These are phyloP conservation scores for Circinella minor DNA, from an alignment of 371 early-diverging fungal genomes.

Conservation along the genomic window DNA sequence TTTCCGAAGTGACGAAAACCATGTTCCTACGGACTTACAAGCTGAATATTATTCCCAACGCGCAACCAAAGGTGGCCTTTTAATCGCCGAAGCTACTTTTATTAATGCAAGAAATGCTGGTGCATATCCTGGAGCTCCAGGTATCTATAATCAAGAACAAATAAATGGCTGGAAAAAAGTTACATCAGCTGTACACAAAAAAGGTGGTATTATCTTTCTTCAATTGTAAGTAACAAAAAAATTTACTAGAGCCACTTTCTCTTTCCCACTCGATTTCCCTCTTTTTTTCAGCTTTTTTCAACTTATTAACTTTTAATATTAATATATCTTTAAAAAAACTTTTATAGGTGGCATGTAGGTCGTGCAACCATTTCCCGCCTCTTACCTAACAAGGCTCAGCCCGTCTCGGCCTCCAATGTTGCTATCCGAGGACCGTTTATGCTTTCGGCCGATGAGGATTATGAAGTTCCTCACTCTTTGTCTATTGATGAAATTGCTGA, in stretches of 20 bases:
- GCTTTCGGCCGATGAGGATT: slow-evolving; percentile 40
- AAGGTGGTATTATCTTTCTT: slow-evolving; percentile 57
- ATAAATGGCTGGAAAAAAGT: slow-evolving; percentile 61
- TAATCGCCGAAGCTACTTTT: slow-evolving; percentile 63
- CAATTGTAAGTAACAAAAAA: slow-evolving; percentile 30
- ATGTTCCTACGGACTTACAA: slow-evolving; percentile 43
- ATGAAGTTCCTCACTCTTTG: slow-evolving; percentile 24
- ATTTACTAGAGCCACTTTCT: too few relatives aligned
- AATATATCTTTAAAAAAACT: too few relatives aligned
- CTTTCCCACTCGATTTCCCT: too few relatives aligned
- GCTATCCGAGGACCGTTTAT: slow-evolving; percentile 18
- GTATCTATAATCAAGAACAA: slow-evolving; percentile 57
- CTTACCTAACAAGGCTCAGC: background rate
- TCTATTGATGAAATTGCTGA: slow-evolving; percentile 45
- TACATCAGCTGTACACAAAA: slow-evolving; percentile 61
- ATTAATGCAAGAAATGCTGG: slow-evolving; percentile 46
- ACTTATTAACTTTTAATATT: too few relatives aligned
- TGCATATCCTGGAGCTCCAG: slow-evolving; percentile 43
- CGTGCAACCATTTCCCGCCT: slow-evolving; percentile 13
- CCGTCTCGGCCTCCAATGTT: slow-evolving; percentile 26
- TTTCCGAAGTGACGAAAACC: slow-evolving; percentile 30
- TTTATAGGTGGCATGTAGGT: slow-evolving; percentile 16
- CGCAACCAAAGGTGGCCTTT: slow-evolving; percentile 55
- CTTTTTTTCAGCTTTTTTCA: too few relatives aligned
- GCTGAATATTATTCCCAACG: slow-evolving; percentile 65